Evolutionary conservation across 1,284 basidiomycete genomes (phyloP).

Genomic region (Fomes fomentarius): DNA sequence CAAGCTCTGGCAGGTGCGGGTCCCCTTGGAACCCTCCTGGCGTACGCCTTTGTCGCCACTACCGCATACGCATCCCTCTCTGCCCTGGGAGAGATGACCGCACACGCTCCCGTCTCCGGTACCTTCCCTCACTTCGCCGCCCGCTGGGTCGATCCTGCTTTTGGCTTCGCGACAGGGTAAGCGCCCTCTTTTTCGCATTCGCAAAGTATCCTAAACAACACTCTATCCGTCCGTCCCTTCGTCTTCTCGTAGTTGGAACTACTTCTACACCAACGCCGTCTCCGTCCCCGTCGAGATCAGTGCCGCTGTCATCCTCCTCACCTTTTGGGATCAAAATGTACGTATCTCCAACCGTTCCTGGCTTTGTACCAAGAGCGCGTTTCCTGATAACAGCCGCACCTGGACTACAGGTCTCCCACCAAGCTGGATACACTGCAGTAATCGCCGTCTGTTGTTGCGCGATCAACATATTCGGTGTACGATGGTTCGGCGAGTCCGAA

Average conservation of each 20-base stretch:
- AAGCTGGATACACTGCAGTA: conserved; percentile 66
- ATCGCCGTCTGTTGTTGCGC: conserved; percentile 60
- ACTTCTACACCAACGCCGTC: conserved; percentile 58
- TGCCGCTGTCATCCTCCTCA: conserved; percentile 73
- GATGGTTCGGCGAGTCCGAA: conserved; percentile 54
- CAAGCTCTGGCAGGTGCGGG: conserved; percentile 57
- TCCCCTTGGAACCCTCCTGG: conserved; percentile 63
- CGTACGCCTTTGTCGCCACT: conserved; percentile 61
- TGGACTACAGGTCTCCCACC: conserved; percentile 46
- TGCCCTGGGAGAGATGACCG: conserved; percentile 72
- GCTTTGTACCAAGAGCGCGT: neutral
- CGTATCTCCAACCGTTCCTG: neutral
- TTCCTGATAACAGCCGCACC: neutral
- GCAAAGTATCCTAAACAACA: neutral
- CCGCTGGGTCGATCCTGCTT: conserved; percentile 76
- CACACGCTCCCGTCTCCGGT: conserved; percentile 73
- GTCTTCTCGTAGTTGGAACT: conserved; percentile 38
- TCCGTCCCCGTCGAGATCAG: conserved; percentile 77
- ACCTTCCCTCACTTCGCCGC: conserved; percentile 74
- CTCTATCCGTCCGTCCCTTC: neutral
- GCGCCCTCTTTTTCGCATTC: conserved; percentile 1
- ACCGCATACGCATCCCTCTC: conserved; percentile 69
- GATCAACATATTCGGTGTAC: conserved; percentile 81
- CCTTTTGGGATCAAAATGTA: conserved; percentile 77
- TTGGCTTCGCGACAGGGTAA: conserved; percentile 63